These are phyloP conservation scores for Clonostachys solani DNA, from an alignment of 2,329 filamentous ascomycete genomes.

Conservation along the genomic window DNA sequence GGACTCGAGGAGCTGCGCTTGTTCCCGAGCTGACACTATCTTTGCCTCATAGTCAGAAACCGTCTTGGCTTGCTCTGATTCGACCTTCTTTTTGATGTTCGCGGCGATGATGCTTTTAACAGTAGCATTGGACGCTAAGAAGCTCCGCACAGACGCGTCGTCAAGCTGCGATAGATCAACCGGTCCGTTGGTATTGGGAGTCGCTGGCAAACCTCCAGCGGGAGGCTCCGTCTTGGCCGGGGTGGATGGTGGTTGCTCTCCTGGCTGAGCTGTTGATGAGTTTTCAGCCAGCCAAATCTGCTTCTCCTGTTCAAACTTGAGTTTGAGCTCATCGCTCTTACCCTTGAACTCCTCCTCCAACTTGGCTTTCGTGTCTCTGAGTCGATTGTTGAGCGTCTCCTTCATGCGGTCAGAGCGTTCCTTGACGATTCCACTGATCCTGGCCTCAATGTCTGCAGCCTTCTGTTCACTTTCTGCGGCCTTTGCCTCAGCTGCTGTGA, in stretches of 20 bases:
- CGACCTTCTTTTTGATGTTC: slow-evolving; percentile 64
- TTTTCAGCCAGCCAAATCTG: slow-evolving; percentile 57
- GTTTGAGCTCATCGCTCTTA: slow-evolving; percentile 53
- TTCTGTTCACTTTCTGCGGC: slow-evolving; percentile 62
- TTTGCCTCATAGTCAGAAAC: slow-evolving; percentile 49
- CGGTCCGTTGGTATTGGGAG: slow-evolving; percentile 7
- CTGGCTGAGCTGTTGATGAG: slow-evolving; percentile 12
- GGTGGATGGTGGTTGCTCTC: slow-evolving; percentile 15
- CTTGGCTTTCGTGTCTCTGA: slow-evolving; percentile 63
- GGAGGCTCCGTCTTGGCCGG: slow-evolving; percentile 35
- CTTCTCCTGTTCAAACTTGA: slow-evolving; percentile 59
- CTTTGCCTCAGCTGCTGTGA: slow-evolving; percentile 55
- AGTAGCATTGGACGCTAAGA: slow-evolving; percentile 51
- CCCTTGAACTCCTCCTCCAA: slow-evolving; percentile 67
- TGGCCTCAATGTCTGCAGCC: slow-evolving; percentile 59
- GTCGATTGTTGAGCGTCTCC: slow-evolving; percentile 58
- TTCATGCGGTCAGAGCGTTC: slow-evolving; percentile 68
- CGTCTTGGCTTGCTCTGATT: slow-evolving; percentile 43
- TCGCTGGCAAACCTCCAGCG: not conserved
- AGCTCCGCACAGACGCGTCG: slow-evolving; percentile 52
- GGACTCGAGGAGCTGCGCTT: slow-evolving; percentile 67
- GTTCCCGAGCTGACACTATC: slow-evolving; percentile 48
- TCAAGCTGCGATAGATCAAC: slow-evolving; percentile 42
- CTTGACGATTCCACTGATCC: slow-evolving; percentile 56
- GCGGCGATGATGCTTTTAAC: slow-evolving; percentile 53